Base-by-base conservation (phyloP, 1,139 yeast genomes). In the Hyphopichia buzzinii region DNA sequence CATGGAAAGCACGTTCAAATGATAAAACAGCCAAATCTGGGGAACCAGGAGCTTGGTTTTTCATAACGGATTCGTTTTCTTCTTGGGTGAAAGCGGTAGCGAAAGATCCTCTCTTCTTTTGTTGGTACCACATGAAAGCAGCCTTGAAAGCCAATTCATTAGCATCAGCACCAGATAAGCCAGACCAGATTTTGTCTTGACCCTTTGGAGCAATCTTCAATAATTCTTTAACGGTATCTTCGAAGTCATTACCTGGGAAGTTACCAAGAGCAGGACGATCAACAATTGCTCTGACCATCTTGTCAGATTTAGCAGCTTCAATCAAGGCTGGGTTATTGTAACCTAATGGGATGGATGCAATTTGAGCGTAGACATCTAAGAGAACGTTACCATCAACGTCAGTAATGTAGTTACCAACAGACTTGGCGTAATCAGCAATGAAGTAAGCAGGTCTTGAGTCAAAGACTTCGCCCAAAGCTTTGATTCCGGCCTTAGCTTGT, bases 91-190 rank as follows among this genome's bases (percentile, higher is more conserved):
- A 84, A 12, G 62, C 59, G 14, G 62, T 55, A 26, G 55, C 50
- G 50, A 62, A 72, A 29, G 79, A 77, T 29, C 79, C 77, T 63
- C 90, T 78, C 62, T 69, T 68, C 55, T 76, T 65, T 36, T 78
- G 63, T 53, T 81, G 85, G 60, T 82, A 81, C 72, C 83, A 81
- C 68, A 84, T 78, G 59, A 84, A 84, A 8, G 86, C 87, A 36
- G 94, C 92, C 67, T 84, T 84, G 72, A 80, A 84, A 8, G 94
- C 94, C 55, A 83, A 74, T 62, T 84, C 94, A 55, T 82, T 83
- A 47, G 94, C 94, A 56, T 84, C 92, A 22, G 90, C 85, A 41
- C 95, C 95, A 14, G 88, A 77, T 49, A 84, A 68, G 29, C 85
- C 90, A 13, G 86, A 78, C 88, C 90, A 85, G 38, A 76, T 74